Percentiles rank a stretch among this genome's conserved stretches.
These are phyloP conservation scores for Tetrahymena thermophila DNA, from an alignment of 73 alveolate genomes.

Conservation along the genomic window DNA sequence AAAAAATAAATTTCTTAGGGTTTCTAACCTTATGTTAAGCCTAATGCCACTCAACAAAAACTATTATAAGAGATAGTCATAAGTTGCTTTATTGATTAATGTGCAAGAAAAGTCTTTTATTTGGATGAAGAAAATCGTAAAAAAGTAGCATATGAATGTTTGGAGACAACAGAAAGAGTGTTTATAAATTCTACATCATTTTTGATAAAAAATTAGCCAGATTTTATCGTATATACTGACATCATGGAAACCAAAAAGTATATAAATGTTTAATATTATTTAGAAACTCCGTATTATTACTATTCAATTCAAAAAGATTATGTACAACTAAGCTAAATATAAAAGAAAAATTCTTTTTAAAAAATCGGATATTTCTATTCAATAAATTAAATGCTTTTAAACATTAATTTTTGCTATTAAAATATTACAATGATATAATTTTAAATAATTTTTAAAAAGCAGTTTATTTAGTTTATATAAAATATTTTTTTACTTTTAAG, in stretches of 20 bases:
- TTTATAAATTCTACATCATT: background rate
- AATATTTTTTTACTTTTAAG: no score
- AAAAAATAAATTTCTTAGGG: background rate
- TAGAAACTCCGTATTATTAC: background rate
- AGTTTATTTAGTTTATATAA: no score
- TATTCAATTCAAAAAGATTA: background rate
- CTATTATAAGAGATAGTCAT: background rate
- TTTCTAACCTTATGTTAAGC: background rate
- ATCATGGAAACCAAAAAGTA: background rate
- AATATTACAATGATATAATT: no score
- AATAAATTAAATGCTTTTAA: no score
- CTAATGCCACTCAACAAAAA: background rate
- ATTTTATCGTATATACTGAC: background rate
- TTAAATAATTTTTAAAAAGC: no score
- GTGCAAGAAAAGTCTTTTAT: constrained; percentile 1
- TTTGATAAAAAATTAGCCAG: background rate
- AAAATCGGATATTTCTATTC: no score
- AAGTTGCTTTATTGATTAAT: constrained; percentile 9
- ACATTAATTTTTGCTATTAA: no score
- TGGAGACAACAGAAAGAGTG: constrained; percentile 10
- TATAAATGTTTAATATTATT: background rate
- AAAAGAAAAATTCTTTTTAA: background rate
- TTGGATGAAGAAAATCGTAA: background rate
- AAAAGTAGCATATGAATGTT: constrained; percentile 8
- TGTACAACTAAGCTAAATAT: background rate